A percentile compares a stretch with the other conserved stretches of the same genome.
Conservation (phyloP, 108 stramenopile genomes). For the Poteriospumella lacustris region DNA sequence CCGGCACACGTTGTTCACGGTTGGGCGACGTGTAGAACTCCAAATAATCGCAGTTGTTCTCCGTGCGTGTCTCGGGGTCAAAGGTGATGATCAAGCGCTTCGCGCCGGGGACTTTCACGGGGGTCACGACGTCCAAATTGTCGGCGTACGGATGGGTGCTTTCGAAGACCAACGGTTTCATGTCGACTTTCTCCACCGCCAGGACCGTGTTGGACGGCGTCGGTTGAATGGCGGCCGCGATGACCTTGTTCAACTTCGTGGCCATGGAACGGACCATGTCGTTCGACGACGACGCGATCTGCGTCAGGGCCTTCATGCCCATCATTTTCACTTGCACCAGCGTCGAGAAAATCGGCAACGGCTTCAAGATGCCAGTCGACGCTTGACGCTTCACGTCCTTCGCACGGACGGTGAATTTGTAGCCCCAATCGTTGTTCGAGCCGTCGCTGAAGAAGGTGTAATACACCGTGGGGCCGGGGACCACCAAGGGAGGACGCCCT, state of each 20-base stretch:
- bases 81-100: slow-evolving; percentile 1
- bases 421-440: slow-evolving; percentile 8
- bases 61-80: slow-evolving; percentile 22
- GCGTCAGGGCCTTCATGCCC: not conserved
- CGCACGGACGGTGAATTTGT: not conserved
- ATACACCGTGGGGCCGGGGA: not conserved
- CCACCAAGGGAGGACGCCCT: not conserved
- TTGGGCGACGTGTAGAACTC: not conserved
- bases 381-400: no score
- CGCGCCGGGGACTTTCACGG: not conserved
- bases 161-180: slow-evolving; percentile 5
- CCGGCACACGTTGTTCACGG: not conserved
- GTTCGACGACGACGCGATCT: not conserved
- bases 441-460: not conserved
- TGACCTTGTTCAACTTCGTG: not conserved
- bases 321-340: slow-evolving; percentile 15
- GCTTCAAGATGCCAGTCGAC: no score
- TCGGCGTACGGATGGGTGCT: slow-evolving; percentile 9
- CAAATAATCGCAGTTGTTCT: slow-evolving; percentile 23
- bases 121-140: not conserved
- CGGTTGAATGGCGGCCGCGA: not conserved
- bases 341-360: not conserved
- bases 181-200: not conserved
- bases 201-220: not conserved
- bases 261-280: not conserved